Evolutionary conservation across 805 yeast genomes (phyloP).

Genomic region (Kurtzmaniella cleridarum): DNA sequence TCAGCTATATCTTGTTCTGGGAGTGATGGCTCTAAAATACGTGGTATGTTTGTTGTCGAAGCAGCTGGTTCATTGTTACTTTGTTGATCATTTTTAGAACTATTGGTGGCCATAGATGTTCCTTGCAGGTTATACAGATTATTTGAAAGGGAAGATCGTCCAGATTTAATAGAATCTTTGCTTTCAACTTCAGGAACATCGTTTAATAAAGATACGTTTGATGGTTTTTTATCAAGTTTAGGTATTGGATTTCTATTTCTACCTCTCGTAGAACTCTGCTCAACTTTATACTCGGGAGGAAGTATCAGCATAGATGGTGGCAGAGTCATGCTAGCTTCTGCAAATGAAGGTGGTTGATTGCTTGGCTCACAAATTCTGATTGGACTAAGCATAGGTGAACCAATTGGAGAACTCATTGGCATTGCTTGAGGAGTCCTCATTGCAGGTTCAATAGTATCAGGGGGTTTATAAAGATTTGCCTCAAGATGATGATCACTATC

Average conservation of each 20-base stretch:
- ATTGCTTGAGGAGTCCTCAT: conserved; percentile 61
- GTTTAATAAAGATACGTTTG: too few relatives aligned
- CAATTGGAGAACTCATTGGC: conserved; percentile 47
- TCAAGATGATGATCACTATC: conserved; percentile 37
- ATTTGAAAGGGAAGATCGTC: too few relatives aligned
- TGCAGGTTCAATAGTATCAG: conserved; percentile 27
- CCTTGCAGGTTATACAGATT: too few relatives aligned
- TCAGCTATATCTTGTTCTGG: too few relatives aligned
- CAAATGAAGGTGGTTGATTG: conserved; percentile 61
- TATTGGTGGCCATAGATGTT: too few relatives aligned
- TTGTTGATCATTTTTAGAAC: too few relatives aligned
- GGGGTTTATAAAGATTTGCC: conserved; percentile 52
- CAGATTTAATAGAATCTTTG: too few relatives aligned
- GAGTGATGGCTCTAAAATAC: too few relatives aligned
- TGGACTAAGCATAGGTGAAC: conserved; percentile 39
- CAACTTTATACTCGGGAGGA: conserved; percentile 29
- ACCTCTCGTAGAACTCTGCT: conserved; percentile 6
- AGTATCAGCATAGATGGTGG: conserved; percentile 9
- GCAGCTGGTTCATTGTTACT: too few relatives aligned
- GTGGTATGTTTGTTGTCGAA: too few relatives aligned
- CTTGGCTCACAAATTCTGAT: conserved; percentile 52
- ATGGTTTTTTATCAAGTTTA: too few relatives aligned
- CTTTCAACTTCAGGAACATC: too few relatives aligned
- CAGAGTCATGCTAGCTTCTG: conserved; percentile 16
- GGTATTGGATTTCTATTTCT: background rate